Percentiles rank a stretch among this genome's conserved stretches.
phyloP scores from a whole-genome alignment of 1,284 basidiomycete species.

The Ceratobasidium sp. region DNA sequence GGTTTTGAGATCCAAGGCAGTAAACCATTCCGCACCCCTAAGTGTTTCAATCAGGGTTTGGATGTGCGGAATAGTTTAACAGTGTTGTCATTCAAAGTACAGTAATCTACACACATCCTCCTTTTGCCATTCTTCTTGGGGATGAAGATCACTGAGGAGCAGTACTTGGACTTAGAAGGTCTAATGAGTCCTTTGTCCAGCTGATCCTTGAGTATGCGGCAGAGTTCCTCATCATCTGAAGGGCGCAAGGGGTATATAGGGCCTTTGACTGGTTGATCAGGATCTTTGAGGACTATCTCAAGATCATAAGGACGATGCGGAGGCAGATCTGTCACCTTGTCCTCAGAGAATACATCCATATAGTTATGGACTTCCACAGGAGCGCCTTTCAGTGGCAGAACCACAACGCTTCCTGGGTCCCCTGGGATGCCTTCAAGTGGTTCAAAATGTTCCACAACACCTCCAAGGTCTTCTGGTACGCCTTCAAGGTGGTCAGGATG shows the following conservation, averaged over 20 bases:
- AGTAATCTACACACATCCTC: conserved; percentile 36
- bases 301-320: conserved; percentile 35
- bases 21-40: conserved; percentile 43
- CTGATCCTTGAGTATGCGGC: conserved; percentile 27
- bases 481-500: conserved; percentile 24
- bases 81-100: conserved; percentile 22
- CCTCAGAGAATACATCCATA: conserved; percentile 11
- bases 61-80: conserved; percentile 43
- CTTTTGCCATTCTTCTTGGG: conserved; percentile 42
- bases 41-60: conserved; percentile 46
- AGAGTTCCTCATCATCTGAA: conserved; percentile 14
- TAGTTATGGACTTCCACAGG: conserved; percentile 7
- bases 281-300: conserved; percentile 32
- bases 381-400: not conserved
- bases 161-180: conserved; percentile 38
- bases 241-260: conserved; percentile 17
- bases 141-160: conserved; percentile 42
- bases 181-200: conserved; percentile 41
- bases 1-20: conserved; percentile 48
- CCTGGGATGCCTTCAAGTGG: conserved; percentile 15
- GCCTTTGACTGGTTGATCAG: conserved; percentile 16
- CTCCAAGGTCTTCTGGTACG: conserved; percentile 20
- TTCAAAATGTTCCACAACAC: not conserved
- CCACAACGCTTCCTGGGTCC: not conserved
- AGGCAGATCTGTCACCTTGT: conserved; percentile 22